Percentiles rank a stretch among this genome's conserved stretches.
phyloP scores from a whole-genome alignment of 1,139 yeast species.

The Blastobotrys malaysiensis region DNA sequence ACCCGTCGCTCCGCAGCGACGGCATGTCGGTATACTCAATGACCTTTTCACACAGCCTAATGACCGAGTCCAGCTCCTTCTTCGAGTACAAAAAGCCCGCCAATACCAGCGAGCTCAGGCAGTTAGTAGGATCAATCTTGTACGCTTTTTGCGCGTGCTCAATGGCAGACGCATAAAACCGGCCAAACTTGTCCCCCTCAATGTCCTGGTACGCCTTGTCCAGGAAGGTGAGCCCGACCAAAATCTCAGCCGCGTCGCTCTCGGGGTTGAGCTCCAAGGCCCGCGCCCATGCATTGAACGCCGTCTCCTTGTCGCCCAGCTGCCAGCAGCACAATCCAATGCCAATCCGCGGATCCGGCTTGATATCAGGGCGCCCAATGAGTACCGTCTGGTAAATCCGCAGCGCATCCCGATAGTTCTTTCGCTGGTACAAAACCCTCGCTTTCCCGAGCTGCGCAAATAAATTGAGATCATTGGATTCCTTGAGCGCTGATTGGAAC shows the following conservation, averaged over 20 bases:
- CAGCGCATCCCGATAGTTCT: constrained; percentile 68
- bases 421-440: constrained; percentile 65
- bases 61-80: constrained; percentile 52
- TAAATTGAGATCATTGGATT: constrained; percentile 48
- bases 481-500: constrained; percentile 34
- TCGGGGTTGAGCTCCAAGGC: constrained; percentile 60
- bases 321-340: constrained; percentile 94
- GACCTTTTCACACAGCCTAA: constrained; percentile 51
- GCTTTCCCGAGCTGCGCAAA: constrained; percentile 85
- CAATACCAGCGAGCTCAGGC: constrained; percentile 43
- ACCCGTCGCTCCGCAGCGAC: constrained; percentile 62
- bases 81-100: constrained; percentile 56
- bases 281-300: constrained; percentile 78
- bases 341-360: constrained; percentile 93
- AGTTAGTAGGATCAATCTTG: constrained; percentile 33
- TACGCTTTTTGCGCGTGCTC: constrained; percentile 36
- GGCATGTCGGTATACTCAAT: constrained; percentile 38
- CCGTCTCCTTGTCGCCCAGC: constrained; percentile 71
- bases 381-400: constrained; percentile 79
- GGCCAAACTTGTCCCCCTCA: constrained; percentile 28
- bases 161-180: constrained; percentile 33
- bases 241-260: constrained; percentile 57
- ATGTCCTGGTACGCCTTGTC: constrained; percentile 49
- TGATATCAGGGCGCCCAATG: constrained; percentile 62
- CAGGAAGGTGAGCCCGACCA: constrained; percentile 64